These are phyloP conservation scores for Spencermartinsiella ligniputridi DNA, from an alignment of 1,139 yeast species.

Conservation along the genomic window DNA sequence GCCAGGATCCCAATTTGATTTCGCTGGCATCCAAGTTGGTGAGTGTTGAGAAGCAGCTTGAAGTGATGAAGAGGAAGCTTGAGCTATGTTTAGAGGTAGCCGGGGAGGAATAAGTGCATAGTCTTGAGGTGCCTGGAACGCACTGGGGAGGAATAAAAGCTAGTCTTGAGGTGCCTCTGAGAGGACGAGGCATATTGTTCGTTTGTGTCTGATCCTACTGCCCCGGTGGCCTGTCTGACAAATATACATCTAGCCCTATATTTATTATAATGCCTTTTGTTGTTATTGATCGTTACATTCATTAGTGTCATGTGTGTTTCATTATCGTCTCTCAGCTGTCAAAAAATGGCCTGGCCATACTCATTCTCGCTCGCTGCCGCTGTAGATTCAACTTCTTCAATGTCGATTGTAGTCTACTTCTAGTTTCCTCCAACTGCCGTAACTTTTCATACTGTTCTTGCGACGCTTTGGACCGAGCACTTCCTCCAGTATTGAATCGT, in stretches of 20 bases:
- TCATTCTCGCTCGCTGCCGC: constrained; percentile 24
- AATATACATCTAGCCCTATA: too few species aligned
- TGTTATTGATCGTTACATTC: too few species aligned
- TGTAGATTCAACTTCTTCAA: constrained; percentile 32
- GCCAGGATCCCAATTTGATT: constrained; percentile 45
- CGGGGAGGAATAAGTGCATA: not conserved
- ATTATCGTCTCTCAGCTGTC: too few species aligned
- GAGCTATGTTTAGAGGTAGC: constrained; percentile 16
- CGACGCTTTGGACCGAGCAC: constrained; percentile 21
- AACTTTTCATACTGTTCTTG: constrained; percentile 37
- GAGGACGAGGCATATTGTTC: too few species aligned
- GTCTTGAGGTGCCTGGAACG: too few species aligned
- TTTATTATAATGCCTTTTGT: too few species aligned
- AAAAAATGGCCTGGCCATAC: constrained; percentile 13
- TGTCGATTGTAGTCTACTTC: constrained; percentile 36
- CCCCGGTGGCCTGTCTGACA: too few species aligned
- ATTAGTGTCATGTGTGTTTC: too few species aligned
- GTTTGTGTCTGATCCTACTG: too few species aligned
- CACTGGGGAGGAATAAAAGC: too few species aligned
- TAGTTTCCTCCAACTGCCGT: constrained; percentile 34
- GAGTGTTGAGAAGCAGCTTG: constrained; percentile 25
- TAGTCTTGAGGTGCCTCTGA: too few species aligned
- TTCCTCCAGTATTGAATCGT: constrained; percentile 10
- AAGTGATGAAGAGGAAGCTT: constrained; percentile 23
- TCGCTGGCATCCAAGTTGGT: constrained; percentile 40